Evolutionary conservation across 2,329 filamentous ascomycete species (phyloP).

Genomic region (Colletotrichum tabaci): DNA sequence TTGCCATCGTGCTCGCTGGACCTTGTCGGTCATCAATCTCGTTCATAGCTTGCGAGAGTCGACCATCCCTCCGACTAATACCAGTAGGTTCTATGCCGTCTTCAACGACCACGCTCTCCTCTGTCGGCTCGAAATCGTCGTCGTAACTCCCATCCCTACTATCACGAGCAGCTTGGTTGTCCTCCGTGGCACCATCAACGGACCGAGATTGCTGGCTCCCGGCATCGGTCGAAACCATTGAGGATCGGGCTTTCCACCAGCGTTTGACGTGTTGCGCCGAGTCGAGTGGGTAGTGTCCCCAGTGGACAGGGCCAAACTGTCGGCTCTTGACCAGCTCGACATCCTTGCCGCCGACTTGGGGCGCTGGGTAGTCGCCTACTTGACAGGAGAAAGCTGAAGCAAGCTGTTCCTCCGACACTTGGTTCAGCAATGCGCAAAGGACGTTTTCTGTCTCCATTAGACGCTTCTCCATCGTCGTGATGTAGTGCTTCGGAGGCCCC

Average conservation of each 20-base stretch:
- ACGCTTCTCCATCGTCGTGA: slow-evolving; percentile 32
- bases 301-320: slow-evolving; percentile 28
- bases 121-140: background rate
- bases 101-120: background rate
- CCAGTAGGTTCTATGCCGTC: background rate
- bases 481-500: slow-evolving; percentile 39
- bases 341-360: too few species aligned
- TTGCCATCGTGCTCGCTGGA: background rate
- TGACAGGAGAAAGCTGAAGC: background rate
- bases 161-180: background rate
- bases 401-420: slow-evolving; percentile 20
- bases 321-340: background rate
- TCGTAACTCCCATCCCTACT: background rate
- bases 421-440: slow-evolving; percentile 25
- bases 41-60: background rate
- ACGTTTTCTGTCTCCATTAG: slow-evolving; percentile 30
- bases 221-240: background rate
- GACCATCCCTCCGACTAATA: too few species aligned
- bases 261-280: background rate
- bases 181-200: background rate
- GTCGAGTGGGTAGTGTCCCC: slow-evolving; percentile 29
- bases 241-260: slow-evolving; percentile 20
- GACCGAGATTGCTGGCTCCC: background rate
- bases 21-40: background rate
- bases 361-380: background rate